These are phyloP conservation scores for Posidonia australis DNA, from an alignment of 106 monocot species.

Conservation along the genomic window DNA sequence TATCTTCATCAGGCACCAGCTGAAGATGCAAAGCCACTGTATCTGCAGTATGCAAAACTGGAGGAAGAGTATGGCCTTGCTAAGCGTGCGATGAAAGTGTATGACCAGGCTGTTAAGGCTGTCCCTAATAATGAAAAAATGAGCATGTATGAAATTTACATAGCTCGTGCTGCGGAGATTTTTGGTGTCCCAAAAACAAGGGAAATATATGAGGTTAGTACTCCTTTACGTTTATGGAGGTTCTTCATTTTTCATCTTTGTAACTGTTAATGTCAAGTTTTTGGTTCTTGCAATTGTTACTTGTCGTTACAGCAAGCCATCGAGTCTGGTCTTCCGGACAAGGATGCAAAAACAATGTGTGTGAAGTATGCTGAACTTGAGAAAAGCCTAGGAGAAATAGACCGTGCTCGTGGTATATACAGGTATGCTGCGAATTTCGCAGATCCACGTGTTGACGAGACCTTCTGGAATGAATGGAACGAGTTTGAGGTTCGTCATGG, in stretches of 20 bases:
- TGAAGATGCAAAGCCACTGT: conserved; percentile 75
- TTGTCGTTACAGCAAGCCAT: conserved; percentile 76
- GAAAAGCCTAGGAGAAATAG: conserved; percentile 86
- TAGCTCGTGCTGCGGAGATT: conserved; percentile 84
- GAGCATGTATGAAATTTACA: conserved; percentile 96
- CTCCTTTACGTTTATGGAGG: neutral
- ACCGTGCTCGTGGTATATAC: conserved; percentile 81
- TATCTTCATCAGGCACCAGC: conserved; percentile 70
- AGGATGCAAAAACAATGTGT: conserved; percentile 78
- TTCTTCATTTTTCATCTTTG: neutral
- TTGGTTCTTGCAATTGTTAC: conserved; percentile 1
- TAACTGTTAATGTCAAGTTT: neutral
- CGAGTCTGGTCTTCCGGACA: conserved; percentile 87
- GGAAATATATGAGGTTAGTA: conserved; percentile 85
- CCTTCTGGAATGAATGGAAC: conserved; percentile 93
- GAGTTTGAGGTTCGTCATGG: conserved; percentile 96
- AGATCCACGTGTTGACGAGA: conserved; percentile 71
- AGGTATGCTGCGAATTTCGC: conserved; percentile 74
- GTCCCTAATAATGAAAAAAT: conserved; percentile 76
- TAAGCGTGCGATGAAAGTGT: conserved; percentile 89
- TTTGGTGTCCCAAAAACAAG: conserved; percentile 98
- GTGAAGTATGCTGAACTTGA: conserved; percentile 95
- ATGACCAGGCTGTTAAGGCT: conserved; percentile 87
- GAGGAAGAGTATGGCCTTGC: conserved; percentile 92
- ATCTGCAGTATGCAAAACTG: conserved; percentile 89